Percentiles rank a stretch among this genome's conserved stretches.
phyloP scores from a whole-genome alignment of 1,284 basidiomycete species.

The Marasmius fiardii region DNA sequence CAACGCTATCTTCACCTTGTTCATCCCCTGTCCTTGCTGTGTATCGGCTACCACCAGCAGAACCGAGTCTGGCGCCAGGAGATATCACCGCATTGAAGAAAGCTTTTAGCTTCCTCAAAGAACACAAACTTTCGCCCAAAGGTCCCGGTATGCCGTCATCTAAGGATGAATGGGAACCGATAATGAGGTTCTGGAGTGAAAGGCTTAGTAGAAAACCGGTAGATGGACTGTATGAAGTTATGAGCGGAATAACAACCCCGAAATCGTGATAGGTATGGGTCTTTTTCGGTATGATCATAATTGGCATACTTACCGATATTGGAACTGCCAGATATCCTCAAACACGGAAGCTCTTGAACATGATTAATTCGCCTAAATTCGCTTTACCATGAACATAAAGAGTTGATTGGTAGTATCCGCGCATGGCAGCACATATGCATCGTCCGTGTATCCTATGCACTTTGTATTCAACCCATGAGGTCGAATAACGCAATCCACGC shows the following conservation, averaged over 20 bases:
- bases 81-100: conserved; percentile 52
- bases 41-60: conserved; percentile 47
- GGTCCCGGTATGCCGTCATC: conserved; percentile 70
- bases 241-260: conserved; percentile 33
- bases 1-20: conserved; percentile 48
- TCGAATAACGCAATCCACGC: too few relatives aligned
- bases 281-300: neutral
- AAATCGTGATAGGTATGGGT: neutral
- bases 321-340: too few relatives aligned
- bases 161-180: conserved; percentile 75
- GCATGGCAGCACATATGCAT: too few relatives aligned
- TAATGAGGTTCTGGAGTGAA: conserved; percentile 88
- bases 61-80: conserved; percentile 40
- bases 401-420: too few relatives aligned
- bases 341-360: too few relatives aligned
- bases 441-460: too few relatives aligned
- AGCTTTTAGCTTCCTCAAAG: conserved; percentile 49
- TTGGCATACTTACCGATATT: neutral
- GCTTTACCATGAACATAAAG: too few relatives aligned
- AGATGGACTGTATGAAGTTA: conserved; percentile 76
- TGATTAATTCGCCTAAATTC: too few relatives aligned
- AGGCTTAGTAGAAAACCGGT: conserved; percentile 54
- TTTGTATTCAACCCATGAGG: too few relatives aligned
- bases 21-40: conserved; percentile 66
- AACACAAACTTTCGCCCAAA: conserved; percentile 40